Evolutionary conservation across 116 monocot genomes (phyloP).

Genomic region (Cymodocea nodosa): DNA sequence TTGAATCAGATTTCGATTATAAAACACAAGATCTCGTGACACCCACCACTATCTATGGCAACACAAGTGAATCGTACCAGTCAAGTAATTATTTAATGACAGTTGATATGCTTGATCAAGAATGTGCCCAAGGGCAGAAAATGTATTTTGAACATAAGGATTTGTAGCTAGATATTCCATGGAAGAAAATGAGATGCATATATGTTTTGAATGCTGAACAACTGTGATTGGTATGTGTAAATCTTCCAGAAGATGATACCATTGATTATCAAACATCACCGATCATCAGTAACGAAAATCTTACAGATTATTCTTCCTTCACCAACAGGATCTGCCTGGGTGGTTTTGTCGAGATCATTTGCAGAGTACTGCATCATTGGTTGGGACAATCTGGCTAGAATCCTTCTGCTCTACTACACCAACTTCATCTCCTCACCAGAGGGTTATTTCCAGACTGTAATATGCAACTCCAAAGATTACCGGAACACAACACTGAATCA

Average conservation of each 20-base stretch:
- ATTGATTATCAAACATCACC: too few species aligned
- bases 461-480: slow-evolving; percentile 58
- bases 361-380: slow-evolving; percentile 64
- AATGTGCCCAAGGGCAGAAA: too few species aligned
- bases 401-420: slow-evolving; percentile 82
- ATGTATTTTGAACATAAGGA: too few species aligned
- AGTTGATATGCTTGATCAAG: too few species aligned
- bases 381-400: slow-evolving; percentile 87
- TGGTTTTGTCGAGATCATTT: slow-evolving; percentile 60
- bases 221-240: not conserved
- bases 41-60: too few species aligned
- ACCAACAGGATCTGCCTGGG: slow-evolving; percentile 82
- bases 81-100: too few species aligned
- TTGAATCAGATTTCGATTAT: too few species aligned
- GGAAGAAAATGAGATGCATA: too few species aligned
- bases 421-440: slow-evolving; percentile 92
- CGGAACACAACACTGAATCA: slow-evolving; percentile 61
- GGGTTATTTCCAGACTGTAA: slow-evolving; percentile 87
- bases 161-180: too few species aligned
- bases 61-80: too few species aligned
- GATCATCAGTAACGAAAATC: not conserved
- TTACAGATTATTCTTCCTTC: not conserved
- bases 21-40: too few species aligned
- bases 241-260: too few species aligned
- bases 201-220: not conserved